Evolutionary conservation across 768 basidiomycete genomes (phyloP), one percentile per base, ranked within the genome.

Genomic region (Paxillus ammoniavirescens): DNA sequence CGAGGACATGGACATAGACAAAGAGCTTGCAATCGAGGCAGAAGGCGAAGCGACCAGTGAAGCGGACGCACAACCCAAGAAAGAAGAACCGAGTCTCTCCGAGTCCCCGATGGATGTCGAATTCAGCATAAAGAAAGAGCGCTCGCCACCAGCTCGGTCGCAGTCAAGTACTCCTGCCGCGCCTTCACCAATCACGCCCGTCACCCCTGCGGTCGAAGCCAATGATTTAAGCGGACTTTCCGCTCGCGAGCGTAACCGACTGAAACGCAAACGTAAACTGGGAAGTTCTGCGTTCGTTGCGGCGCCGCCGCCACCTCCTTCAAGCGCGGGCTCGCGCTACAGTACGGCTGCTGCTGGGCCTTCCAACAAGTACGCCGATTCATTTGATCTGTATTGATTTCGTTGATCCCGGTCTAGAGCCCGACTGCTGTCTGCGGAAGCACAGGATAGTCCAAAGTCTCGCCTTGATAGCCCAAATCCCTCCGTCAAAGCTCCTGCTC

Each of bases 181-280:
- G 33, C 76, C 80, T 2, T 79, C 84, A 0, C 82, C 85, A 0
- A 72, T 82, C 8, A 73, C 78, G 14, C 64, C 69, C 6, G 49
- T 62, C 3, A 68, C 72, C 5, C 69, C 73, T 4, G 69, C 70
- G 0, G 33, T 36, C 10, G 81, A 84, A 41, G 28, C 56, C 8
- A 56, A 73, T 12, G 83, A 86, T 57, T 56, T 76, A 4, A 73
- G 64, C 41, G 81, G 80, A 6, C 74, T 98, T 42, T 97, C 94
- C 31, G 93, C 93, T 10, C 84, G 97, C 50, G 96, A 98, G 71
- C 83, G 90, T 31, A 97, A 97, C 66, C 83, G 95, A 44, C 75
- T 98, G 31, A 99, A 99, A 70, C 82, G 97, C 28, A 98, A 98
- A 67, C 88, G 95, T 52, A 97, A 95, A 64, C 79, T 81, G 4